Conservation (phyloP, 305 asterid genomes). For the Ruellia speciosa region DNA sequence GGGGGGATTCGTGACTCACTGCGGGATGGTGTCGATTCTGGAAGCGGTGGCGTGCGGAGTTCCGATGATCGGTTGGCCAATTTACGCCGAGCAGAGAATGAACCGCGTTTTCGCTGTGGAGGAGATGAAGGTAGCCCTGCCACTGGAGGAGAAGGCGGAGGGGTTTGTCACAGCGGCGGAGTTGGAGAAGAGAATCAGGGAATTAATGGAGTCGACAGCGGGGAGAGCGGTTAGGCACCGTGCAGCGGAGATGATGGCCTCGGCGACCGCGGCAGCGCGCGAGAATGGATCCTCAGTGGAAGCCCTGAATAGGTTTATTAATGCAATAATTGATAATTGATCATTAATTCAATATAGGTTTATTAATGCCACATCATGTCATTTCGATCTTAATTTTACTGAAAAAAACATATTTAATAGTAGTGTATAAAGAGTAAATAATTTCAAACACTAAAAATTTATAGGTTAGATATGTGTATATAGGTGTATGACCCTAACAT, state of each 20-base stretch:
- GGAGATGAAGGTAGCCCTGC: constrained; percentile 44
- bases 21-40: constrained; percentile 56
- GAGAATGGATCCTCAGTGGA: constrained; percentile 33
- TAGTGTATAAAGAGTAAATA: too few species aligned
- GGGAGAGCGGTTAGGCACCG: constrained; percentile 28
- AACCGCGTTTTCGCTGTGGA: constrained; percentile 37
- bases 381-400: too few species aligned
- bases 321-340: too few species aligned
- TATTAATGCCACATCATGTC: too few species aligned
- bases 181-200: constrained; percentile 39
- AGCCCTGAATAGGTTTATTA: constrained; percentile 30
- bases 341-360: too few species aligned
- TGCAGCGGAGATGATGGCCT: constrained; percentile 22
- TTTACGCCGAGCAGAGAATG: constrained; percentile 62
- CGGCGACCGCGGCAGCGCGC: constrained; percentile 29
- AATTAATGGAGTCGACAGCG: constrained; percentile 32
- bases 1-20: constrained; percentile 65
- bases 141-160: constrained; percentile 29
- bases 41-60: constrained; percentile 53
- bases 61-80: constrained; percentile 60
- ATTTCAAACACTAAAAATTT: too few species aligned
- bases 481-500: too few species aligned
- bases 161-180: constrained; percentile 43
- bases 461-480: too few species aligned
- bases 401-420: too few species aligned